phyloP scores from a whole-genome alignment of 129 eudicot genomes.

The Deinandra increscens region DNA sequence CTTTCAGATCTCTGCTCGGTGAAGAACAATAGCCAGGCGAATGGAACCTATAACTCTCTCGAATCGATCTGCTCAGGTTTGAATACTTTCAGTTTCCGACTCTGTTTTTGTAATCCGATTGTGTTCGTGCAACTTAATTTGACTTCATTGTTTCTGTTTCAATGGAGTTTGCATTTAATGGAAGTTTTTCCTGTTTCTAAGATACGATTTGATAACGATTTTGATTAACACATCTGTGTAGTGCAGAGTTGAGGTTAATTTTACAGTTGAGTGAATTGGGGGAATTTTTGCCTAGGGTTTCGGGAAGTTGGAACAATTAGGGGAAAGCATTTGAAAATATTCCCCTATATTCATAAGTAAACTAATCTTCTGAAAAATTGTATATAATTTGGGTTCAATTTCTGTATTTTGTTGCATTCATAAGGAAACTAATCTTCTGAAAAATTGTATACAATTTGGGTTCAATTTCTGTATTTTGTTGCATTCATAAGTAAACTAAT shows the following conservation, averaged over 20 bases:
- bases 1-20: constrained; percentile 47
- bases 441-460: background rate
- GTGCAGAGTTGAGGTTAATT: background rate
- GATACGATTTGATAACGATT: background rate
- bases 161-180: background rate
- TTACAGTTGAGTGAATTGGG: background rate
- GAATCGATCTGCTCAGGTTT: constrained; percentile 49
- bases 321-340: background rate
- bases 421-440: background rate
- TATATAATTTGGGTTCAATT: background rate
- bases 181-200: background rate
- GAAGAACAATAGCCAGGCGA: background rate
- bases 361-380: background rate
- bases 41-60: constrained; percentile 26
- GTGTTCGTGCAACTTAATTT: background rate
- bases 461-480: background rate
- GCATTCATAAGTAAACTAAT: too few species aligned
- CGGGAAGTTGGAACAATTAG: background rate
- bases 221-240: background rate
- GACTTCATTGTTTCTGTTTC: background rate
- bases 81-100: background rate
- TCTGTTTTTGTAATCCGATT: constrained; percentile 1
- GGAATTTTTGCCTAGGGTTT: constrained; percentile 12
- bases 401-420: background rate
- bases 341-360: background rate